A percentile compares a stretch with the other conserved stretches of the same genome.
phyloP scores from a whole-genome alignment of 2,329 filamentous ascomycete species.

The Tricladium varicosporioides region DNA sequence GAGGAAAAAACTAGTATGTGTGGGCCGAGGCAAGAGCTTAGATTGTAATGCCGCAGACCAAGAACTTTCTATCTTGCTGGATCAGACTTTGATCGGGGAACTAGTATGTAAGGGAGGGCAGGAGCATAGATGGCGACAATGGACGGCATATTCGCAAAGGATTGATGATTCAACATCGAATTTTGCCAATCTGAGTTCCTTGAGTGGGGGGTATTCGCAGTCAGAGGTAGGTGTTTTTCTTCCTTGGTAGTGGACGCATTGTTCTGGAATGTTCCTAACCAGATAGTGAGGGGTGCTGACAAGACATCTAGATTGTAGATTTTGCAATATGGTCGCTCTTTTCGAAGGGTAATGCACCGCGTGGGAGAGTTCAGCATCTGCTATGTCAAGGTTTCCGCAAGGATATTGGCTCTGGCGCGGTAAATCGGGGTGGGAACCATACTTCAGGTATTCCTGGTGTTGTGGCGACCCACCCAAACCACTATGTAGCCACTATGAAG shows the following conservation, averaged over 20 bases:
- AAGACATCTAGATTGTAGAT: constrained; percentile 61
- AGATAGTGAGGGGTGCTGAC: constrained; percentile 11
- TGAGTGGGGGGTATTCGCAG: constrained; percentile 51
- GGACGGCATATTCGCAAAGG: constrained; percentile 61
- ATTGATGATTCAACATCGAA: constrained; percentile 57
- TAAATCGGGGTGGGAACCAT: constrained; percentile 29
- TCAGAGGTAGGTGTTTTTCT: constrained; percentile 53
- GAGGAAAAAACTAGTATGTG: constrained; percentile 51
- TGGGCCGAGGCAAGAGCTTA: constrained; percentile 29
- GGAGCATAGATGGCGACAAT: constrained; percentile 51
- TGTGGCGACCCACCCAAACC: constrained; percentile 63
- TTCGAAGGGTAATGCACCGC: constrained; percentile 47
- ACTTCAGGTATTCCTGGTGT: constrained; percentile 62
- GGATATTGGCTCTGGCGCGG: constrained; percentile 26
- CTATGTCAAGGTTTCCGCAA: constrained; percentile 81
- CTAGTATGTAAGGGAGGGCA: constrained; percentile 14
- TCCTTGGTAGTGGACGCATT: not conserved
- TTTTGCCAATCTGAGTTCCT: constrained; percentile 43
- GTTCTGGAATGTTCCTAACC: constrained; percentile 8
- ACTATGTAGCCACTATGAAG: constrained; percentile 68
- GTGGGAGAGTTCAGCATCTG: constrained; percentile 64
- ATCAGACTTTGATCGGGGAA: constrained; percentile 33
- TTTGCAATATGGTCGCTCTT: constrained; percentile 79
- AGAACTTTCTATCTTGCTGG: constrained; percentile 26
- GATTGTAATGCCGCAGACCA: constrained; percentile 12